Evolutionary conservation across 2,329 filamentous ascomycete species (phyloP), one percentile per base, ranked within the genome.

Genomic region (Penicillium sp.): DNA sequence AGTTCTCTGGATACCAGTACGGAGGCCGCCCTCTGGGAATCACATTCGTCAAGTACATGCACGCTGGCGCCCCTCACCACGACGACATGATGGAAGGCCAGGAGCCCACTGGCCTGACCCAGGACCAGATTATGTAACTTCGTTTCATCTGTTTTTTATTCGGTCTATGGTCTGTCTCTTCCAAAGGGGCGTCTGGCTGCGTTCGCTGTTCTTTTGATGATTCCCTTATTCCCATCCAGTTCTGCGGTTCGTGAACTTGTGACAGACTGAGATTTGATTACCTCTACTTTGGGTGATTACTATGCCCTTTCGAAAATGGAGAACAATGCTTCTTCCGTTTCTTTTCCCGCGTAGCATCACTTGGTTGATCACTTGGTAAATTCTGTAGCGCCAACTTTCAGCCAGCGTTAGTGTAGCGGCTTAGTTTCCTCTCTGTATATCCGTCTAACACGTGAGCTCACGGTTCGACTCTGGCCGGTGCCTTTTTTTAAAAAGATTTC

Each of bases 1-100:
- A 99, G 75, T 99, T 99, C 79, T 93, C 94, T 65, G 92, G 92
- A 53, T 99, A 99, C 72, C 91, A 96, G 73, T 99, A 99, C 68
- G 94, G 94, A 62, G 92, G 92, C 52, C 91, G 94, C 63, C 94
- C 94, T 66, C 86, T 99, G 57, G 92, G 92, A 54, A 82, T 99
- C 68, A 93, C 88, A 73, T 97, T 90, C 70, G 93, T 97, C 79
- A 95, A 94, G 76, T 97, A 97, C 76, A 80, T 90, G 62, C 93
- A 88, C 71, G 81, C 84, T 49, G 82, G 85, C 39, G 81, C 81
- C 47, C 77, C 74, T 18, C 29, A 29, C n/a, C 79, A 77, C 59
- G 88, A 92, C 62, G 88, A 92, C 60, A 83, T 81, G 64, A 96
- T 97, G 91, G 92, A 97, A 63, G 90, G 87, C 32, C 86, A 91